Evolutionary conservation across 768 basidiomycete species (phyloP), one percentile per base, ranked within the genome.

Genomic region (Suillus placidus): DNA sequence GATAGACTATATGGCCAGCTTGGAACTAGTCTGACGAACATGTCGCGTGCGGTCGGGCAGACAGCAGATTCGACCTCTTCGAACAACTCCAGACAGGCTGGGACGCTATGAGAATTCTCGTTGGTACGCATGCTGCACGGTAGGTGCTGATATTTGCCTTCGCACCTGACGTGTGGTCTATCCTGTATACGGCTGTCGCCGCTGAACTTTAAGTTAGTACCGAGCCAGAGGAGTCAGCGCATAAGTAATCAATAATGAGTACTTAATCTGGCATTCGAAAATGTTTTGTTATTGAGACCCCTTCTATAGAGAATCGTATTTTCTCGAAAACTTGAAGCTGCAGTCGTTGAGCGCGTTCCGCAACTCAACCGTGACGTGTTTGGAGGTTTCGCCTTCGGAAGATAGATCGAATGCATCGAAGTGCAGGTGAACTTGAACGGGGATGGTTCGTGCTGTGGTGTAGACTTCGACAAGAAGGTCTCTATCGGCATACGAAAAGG

Each of bases 91-190:
- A 91, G 67, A 82, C 85, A 54, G 91, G 93, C 78, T 76, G 94
- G 62, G 85, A 90, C 64, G 87, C 90, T 18, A 94, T 94, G 92
- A 80, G 86, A 63, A 87, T 85, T 35, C 87, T 95, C 68, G 89
- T 91, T 18, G 91, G 89, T 1, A 81, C 88, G 56, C 90, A 93
- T 74, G 91, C 90, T n/a, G 89, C 92, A 62, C 94, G 93, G 92
- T 93, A 74, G 71, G 89, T 80, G 37, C 37, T 20, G 23, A 47
- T 66, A n/a, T 60, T 64, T 35, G 42, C 23, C 42, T 26, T 49
- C 43, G 45, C 60, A 49, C n/a, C 30, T 61, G 16, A 42, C 52
- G 1, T 13, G 32, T 37, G 42, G 42, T 61, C 10, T 67, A 34
- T 69, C 49, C 14, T 62, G 6, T 37, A 43, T 49, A 10, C 63